Evolutionary conservation across 2,329 filamentous ascomycete genomes (phyloP).

Genomic region (Trichoderma sp.): DNA sequence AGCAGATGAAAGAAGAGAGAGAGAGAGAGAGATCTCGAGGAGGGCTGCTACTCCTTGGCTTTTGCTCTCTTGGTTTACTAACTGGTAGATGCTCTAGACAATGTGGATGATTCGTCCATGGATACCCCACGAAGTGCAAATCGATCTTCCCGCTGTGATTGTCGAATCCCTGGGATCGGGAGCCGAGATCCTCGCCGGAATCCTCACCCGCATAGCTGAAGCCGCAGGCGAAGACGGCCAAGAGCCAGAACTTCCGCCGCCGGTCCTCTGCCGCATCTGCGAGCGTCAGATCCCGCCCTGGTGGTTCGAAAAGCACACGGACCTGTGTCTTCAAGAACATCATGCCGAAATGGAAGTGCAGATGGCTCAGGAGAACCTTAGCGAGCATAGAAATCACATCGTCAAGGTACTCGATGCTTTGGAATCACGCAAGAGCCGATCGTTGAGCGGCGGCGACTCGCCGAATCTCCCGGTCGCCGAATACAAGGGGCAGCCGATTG

Average conservation of each 20-base stretch:
- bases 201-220: slow-evolving; percentile 87
- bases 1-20: neutral
- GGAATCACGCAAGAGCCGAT: slow-evolving; percentile 73
- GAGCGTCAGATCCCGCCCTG: slow-evolving; percentile 96
- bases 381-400: slow-evolving; percentile 90
- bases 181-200: slow-evolving; percentile 90
- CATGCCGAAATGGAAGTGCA: slow-evolving; percentile 97
- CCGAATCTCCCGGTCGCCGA: slow-evolving; percentile 64
- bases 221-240: slow-evolving; percentile 73
- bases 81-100: slow-evolving; percentile 58
- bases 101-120: slow-evolving; percentile 99
- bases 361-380: slow-evolving; percentile 87
- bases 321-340: slow-evolving; percentile 93
- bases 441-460: slow-evolving; percentile 60
- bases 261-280: slow-evolving; percentile 93
- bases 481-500: slow-evolving; percentile 86
- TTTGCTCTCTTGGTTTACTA: neutral
- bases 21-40: neutral
- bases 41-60: neutral
- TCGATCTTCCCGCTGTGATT: slow-evolving; percentile 85
- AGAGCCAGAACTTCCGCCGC: slow-evolving; percentile 79
- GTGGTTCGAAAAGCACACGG: slow-evolving; percentile 99
- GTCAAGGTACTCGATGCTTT: slow-evolving; percentile 93
- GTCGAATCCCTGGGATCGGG: slow-evolving; percentile 93
- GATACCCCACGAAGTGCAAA: slow-evolving; percentile 89